Base-by-base conservation (phyloP, 2,329 filamentous ascomycete species). In the Diplodia seriata region DNA sequence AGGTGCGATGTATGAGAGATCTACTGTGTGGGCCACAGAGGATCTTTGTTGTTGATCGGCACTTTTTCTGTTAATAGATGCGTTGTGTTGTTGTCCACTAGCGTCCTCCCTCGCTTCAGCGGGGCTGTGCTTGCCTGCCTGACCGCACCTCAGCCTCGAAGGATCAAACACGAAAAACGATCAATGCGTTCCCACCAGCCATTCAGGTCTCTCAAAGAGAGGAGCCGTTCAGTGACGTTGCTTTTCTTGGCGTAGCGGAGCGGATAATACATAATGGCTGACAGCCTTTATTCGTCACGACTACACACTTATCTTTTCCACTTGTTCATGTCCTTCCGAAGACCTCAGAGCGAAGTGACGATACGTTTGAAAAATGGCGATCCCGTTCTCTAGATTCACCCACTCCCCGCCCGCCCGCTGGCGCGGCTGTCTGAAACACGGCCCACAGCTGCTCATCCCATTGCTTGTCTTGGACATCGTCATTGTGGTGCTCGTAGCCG, bases 121-220 rank as follows among this genome's bases (percentile, higher is more conserved):
- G 56, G 56, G 56, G 56, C 56, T 59, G 56, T 59, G 56, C 38
- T 47, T 20, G 43, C 8, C 43, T 47, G 38, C 15, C 12, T 57
- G 26, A 14, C 54, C 51, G 29, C 43, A 23, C 23, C 56, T 40
- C 56, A 59, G 56, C 56, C 56, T 43, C 56, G 38, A 59, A 59
- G 56, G 38, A 59, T 59, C 55, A 40, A 59, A 59, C 56, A 33
- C 38, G 54, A 56, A 33, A 54, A 15, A 15, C 7, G 26, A 54
- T 9, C 51, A 6, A 29, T 29, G 51, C 18, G 8, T 33, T 54
- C 11, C 51, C 26, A 18, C 29, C 26, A 18, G 8, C 51, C 51
- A 54, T 54, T 54, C 23, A 31, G 6, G 12, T 6, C 15, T 12
- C 55, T 40, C 56, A 26, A 29, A 31, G 38, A 59, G 3, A 7